phyloP scores from a whole-genome alignment of 1,284 basidiomycete genomes.

The Rhizoctonia solani region DNA sequence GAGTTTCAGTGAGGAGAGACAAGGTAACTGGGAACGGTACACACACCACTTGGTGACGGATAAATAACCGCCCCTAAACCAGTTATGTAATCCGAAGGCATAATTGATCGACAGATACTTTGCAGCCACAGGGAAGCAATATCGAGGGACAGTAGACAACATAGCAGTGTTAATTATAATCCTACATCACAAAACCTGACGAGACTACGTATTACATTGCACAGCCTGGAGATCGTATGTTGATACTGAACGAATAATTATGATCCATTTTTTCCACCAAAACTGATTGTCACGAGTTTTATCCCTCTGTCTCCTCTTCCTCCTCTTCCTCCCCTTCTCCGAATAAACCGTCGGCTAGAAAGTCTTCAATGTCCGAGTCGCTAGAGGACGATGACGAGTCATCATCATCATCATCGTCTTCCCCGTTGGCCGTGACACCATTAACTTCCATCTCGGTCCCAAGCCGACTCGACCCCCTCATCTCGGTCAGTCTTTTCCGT shows the following conservation, averaged over 20 bases:
- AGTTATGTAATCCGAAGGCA: background rate
- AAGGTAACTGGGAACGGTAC: background rate
- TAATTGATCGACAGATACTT: background rate
- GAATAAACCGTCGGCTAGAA: slow-evolving; percentile 27
- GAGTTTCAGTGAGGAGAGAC: slow-evolving; percentile 13
- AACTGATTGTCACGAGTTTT: background rate
- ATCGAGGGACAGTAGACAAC: background rate
- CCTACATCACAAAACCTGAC: slow-evolving; percentile 13
- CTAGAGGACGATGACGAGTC: slow-evolving; percentile 17
- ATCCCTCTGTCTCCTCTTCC: background rate
- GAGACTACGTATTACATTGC: background rate
- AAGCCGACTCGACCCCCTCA: slow-evolving; percentile 25
- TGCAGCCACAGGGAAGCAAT: too few relatives aligned
- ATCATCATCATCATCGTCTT: background rate
- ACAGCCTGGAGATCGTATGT: background rate
- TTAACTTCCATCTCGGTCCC: background rate
- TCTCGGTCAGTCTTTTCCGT: slow-evolving; percentile 67
- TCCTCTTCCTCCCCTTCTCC: background rate
- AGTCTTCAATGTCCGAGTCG: slow-evolving; percentile 25
- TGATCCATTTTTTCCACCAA: background rate
- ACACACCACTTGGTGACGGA: slow-evolving; percentile 11
- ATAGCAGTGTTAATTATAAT: slow-evolving; percentile 18
- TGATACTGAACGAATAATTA: slow-evolving; percentile 34
- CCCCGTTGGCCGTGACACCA: background rate
- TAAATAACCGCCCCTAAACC: slow-evolving; percentile 25